These are phyloP conservation scores for Quercus suber DNA, from an alignment of 306 rosid species.

Conservation along the genomic window DNA sequence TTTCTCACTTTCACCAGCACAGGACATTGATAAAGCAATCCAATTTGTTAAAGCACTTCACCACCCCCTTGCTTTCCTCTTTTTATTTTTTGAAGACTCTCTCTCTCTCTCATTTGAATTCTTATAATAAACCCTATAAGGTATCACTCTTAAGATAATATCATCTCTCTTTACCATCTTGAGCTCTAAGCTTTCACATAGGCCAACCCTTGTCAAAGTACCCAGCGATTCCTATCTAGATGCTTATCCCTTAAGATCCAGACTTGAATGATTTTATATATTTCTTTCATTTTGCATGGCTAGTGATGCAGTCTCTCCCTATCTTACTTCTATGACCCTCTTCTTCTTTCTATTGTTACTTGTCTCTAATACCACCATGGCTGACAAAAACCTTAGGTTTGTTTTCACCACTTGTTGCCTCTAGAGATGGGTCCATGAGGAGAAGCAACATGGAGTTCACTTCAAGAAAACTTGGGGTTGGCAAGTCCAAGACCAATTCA, in stretches of 20 bases:
- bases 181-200: constrained; percentile 8
- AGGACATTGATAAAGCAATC: constrained; percentile 26
- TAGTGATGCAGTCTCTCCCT: constrained; percentile 34
- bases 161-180: constrained; percentile 20
- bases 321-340: constrained; percentile 22
- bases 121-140: constrained; percentile 33
- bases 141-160: constrained; percentile 20
- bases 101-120: constrained; percentile 26
- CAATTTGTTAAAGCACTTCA: constrained; percentile 32
- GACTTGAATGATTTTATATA: constrained; percentile 31
- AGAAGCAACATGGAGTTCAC: constrained; percentile 18
- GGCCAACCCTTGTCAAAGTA: constrained; percentile 2
- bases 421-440: constrained; percentile 15
- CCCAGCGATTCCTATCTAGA: neutral
- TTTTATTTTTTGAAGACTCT: constrained; percentile 20
- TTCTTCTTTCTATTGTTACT: constrained; percentile 45
- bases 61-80: constrained; percentile 37
- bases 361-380: constrained; percentile 32
- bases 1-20: constrained; percentile 22
- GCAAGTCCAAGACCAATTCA: constrained; percentile 20
- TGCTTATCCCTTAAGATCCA: neutral
- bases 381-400: constrained; percentile 15
- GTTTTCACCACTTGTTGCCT: constrained; percentile 12
- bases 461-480: constrained; percentile 21
- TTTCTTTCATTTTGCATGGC: constrained; percentile 57